These are phyloP conservation scores for Fusarium solani-melongenae DNA, from an alignment of 2,329 filamentous ascomycete genomes.

Conservation along the genomic window DNA sequence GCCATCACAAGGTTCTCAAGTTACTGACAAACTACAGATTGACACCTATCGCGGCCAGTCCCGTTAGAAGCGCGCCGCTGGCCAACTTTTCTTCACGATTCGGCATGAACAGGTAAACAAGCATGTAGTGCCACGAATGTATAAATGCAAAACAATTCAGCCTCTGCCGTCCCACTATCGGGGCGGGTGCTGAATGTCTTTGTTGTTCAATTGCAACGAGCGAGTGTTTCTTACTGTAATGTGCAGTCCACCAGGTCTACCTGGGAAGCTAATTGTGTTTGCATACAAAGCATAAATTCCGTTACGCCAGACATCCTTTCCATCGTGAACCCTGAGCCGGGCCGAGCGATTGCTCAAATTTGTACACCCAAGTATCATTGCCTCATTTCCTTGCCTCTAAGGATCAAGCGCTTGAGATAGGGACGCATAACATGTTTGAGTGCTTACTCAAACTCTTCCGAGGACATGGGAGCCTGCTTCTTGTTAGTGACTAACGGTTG, in stretches of 20 bases:
- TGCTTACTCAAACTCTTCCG: slow-evolving; percentile 58
- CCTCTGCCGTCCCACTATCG: background rate
- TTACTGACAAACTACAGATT: slow-evolving; percentile 60
- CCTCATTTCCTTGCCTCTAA: background rate
- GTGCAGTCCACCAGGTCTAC: slow-evolving; percentile 17
- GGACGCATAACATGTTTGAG: background rate
- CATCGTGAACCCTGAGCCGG: slow-evolving; percentile 11
- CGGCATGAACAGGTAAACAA: slow-evolving; percentile 63
- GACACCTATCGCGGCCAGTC: slow-evolving; percentile 70
- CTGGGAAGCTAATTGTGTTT: slow-evolving; percentile 18
- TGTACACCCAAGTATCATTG: slow-evolving; percentile 16
- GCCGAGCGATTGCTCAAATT: slow-evolving; percentile 14
- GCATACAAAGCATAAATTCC: slow-evolving; percentile 30
- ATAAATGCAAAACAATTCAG: slow-evolving; percentile 6
- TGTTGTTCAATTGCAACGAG: slow-evolving; percentile 4
- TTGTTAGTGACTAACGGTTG: background rate
- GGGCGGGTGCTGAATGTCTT: background rate
- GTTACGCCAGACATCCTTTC: slow-evolving; percentile 38
- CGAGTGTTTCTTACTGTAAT: slow-evolving; percentile 29
- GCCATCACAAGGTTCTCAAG: background rate
- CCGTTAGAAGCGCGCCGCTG: slow-evolving; percentile 71
- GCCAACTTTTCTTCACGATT: slow-evolving; percentile 81
- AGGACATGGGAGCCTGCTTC: slow-evolving; percentile 55
- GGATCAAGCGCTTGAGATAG: background rate
- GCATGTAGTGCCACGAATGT: background rate